Conservation (phyloP, 208 protist species). For the Acanthamoeba triangularis region DNA sequence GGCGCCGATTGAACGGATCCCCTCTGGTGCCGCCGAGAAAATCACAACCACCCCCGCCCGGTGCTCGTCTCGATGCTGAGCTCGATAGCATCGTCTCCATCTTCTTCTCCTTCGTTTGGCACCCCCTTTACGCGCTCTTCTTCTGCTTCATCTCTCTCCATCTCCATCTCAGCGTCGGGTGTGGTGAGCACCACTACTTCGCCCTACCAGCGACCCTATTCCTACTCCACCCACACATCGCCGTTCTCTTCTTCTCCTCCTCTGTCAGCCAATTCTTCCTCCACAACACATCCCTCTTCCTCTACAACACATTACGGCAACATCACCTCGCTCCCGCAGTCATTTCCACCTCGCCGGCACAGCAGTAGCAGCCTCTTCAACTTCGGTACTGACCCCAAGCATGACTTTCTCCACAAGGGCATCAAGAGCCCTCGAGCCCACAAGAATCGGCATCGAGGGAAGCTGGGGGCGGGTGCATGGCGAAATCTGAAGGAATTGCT, state of each 20-base stretch:
- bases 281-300: not conserved
- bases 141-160: conserved; percentile 5
- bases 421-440: not conserved
- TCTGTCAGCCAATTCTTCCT: not conserved
- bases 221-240: not conserved
- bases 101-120: not conserved
- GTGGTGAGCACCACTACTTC: not conserved
- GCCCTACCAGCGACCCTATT: not conserved
- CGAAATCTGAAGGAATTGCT: not conserved
- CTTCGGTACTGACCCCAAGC: conserved; percentile 33
- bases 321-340: not conserved
- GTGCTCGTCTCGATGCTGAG: no score
- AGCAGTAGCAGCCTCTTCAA: conserved; percentile 30
- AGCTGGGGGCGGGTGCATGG: conserved; percentile 26
- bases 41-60: no score
- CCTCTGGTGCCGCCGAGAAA: no score
- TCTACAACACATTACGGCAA: not conserved
- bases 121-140: not conserved
- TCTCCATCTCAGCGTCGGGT: not conserved
- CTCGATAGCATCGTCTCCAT: not conserved
- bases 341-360: conserved; percentile 4
- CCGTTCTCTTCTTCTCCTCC: not conserved
- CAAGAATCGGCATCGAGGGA: conserved; percentile 25
- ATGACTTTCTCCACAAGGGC: not conserved
- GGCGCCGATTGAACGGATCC: no score